Evolutionary conservation across 208 protist genomes (phyloP).

Genomic region (Entamoeba dispar): DNA sequence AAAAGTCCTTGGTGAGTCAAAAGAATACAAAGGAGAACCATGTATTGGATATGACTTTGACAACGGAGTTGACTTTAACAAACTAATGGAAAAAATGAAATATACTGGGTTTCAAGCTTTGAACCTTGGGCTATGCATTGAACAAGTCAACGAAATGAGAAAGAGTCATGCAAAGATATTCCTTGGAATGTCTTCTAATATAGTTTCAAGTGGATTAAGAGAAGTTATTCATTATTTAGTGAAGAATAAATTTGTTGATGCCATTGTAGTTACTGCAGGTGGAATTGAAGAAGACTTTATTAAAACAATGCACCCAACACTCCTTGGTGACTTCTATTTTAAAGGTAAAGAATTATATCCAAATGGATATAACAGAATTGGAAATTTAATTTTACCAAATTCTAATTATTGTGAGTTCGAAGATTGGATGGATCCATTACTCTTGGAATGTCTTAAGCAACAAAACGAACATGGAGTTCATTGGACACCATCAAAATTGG

Average conservation of each 20-base stretch:
- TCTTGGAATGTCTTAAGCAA: constrained; percentile 62
- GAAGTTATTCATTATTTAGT: constrained; percentile 84
- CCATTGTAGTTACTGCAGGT: constrained; percentile 83
- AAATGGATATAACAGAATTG: constrained; percentile 83
- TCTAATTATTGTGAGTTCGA: constrained; percentile 98
- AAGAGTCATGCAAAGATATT: constrained; percentile 60
- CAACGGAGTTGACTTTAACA: constrained; percentile 25
- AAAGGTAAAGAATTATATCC: constrained; percentile 14
- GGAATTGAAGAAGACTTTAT: constrained; percentile 99
- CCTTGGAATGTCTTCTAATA: constrained; percentile 93
- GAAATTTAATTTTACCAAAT: constrained; percentile 98
- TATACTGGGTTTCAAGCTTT: constrained; percentile 59
- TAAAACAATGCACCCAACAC: constrained; percentile 50
- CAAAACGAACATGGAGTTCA: constrained; percentile 45
- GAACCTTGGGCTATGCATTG: constrained; percentile 42
- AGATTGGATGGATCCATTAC: constrained; percentile 90
- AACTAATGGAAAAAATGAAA: constrained; percentile 36
- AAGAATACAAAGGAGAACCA: no score
- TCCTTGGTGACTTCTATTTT: constrained; percentile 27
- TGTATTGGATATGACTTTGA: constrained; percentile 26
- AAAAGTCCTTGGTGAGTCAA: no score
- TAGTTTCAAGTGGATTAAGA: constrained; percentile 85
- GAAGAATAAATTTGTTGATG: constrained; percentile 70
- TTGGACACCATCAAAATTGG: constrained; percentile 79
- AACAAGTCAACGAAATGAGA: constrained; percentile 57